Conservation (phyloP, 768 basidiomycete genomes). For the Podaxis carcinomalis region DNA sequence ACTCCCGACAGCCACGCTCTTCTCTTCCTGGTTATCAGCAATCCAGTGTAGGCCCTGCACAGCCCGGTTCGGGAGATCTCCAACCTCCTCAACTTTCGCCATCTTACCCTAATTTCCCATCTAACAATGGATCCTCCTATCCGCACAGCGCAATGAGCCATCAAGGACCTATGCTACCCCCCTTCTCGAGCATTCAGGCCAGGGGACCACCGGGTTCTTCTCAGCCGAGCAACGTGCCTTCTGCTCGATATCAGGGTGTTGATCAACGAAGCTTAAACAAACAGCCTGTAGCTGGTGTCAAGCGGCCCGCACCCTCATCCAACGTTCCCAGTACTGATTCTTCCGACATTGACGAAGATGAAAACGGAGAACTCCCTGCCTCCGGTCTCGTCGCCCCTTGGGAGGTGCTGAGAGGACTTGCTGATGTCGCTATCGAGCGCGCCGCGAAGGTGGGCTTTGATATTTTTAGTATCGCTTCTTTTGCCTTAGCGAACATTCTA, state of each 20-base stretch:
- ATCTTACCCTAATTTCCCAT: constrained; percentile 37
- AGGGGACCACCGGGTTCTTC: constrained; percentile 41
- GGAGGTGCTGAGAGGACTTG: constrained; percentile 78
- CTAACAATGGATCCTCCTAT: constrained; percentile 31
- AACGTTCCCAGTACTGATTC: constrained; percentile 76
- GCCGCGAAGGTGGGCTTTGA: constrained; percentile 60
- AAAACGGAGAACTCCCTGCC: constrained; percentile 74
- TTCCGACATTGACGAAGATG: constrained; percentile 82
- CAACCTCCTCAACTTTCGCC: constrained; percentile 40
- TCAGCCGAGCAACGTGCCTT: constrained; percentile 50
- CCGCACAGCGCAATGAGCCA: constrained; percentile 22
- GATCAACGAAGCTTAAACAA: constrained; percentile 30
- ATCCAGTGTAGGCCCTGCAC: constrained; percentile 28
- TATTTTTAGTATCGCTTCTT: constrained; percentile 5
- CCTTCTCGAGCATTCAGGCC: constrained; percentile 64
- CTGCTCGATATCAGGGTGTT: constrained; percentile 51
- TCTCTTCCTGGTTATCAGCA: constrained; percentile 32
- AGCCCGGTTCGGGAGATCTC: constrained; percentile 30
- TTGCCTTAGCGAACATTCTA: constrained; percentile 11
- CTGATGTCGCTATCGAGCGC: constrained; percentile 76
- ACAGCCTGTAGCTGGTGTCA: constrained; percentile 37
- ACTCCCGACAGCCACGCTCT: constrained; percentile 31
- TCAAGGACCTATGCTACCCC: constrained; percentile 58
- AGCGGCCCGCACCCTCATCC: constrained; percentile 62
- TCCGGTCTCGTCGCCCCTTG: constrained; percentile 82